phyloP scores from a whole-genome alignment of 1,139 yeast genomes.

The Lodderomyces beijingensis region DNA sequence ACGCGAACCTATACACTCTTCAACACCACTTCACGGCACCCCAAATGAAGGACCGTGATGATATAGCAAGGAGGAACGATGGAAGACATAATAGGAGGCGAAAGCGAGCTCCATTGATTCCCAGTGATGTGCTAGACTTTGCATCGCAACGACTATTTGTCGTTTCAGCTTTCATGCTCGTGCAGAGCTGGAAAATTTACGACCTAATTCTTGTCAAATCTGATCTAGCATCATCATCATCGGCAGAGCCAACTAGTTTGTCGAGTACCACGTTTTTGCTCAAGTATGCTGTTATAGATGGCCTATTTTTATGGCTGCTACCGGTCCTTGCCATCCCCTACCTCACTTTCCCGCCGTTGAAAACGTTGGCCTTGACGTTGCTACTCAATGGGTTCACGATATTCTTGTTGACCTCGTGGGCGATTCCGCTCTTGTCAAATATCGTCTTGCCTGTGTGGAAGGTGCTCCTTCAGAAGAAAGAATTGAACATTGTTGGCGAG shows the following conservation, averaged over 20 bases:
- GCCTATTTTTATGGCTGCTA: constrained; percentile 59
- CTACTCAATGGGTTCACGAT: constrained; percentile 35
- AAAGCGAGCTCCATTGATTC: constrained; percentile 46
- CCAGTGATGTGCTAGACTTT: constrained; percentile 59
- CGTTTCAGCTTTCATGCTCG: constrained; percentile 59
- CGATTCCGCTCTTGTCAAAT: constrained; percentile 32
- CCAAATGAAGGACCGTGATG: no score
- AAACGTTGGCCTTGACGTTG: constrained; percentile 43
- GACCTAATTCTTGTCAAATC: constrained; percentile 52
- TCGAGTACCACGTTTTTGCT: constrained; percentile 56
- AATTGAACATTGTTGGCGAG: constrained; percentile 66
- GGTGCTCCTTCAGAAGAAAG: constrained; percentile 44
- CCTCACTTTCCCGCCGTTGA: constrained; percentile 54
- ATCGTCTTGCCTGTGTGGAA: constrained; percentile 45
- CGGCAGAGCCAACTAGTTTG: constrained; percentile 20
- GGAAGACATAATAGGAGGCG: no score
- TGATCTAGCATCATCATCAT: constrained; percentile 16
- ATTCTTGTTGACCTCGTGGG: constrained; percentile 37
- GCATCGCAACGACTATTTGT: constrained; percentile 75
- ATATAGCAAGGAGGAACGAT: no score
- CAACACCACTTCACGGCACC: no score
- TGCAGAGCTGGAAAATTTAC: constrained; percentile 80
- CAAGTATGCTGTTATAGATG: constrained; percentile 73
- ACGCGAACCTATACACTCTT: no score
- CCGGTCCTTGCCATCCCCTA: constrained; percentile 77